Evolutionary conservation across 1,284 basidiomycete species (phyloP), one percentile per base, ranked within the genome.

Genomic region (Moniliophthora roreri): DNA sequence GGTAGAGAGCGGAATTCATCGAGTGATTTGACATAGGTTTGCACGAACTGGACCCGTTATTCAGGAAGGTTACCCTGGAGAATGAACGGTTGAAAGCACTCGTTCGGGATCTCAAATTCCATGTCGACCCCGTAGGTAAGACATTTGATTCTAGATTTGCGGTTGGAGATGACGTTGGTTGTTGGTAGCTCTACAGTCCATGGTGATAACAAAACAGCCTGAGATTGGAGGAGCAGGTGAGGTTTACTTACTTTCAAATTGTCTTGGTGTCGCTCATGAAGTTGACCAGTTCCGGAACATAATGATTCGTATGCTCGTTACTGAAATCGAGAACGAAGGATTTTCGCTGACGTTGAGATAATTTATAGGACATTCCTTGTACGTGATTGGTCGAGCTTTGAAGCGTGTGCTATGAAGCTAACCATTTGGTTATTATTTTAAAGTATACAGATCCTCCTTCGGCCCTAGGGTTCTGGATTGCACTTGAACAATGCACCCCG

Each of bases 381-480:
- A 62, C 56, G 64, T 39, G 13, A 9, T 47, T 48, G 35, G 32
- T 41, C 38, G n/a, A n/a, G n/a, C n/a, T n/a, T n/a, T n/a, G n/a
- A n/a, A n/a, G n/a, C n/a, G n/a, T n/a, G n/a, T n/a, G n/a, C n/a
- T n/a, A n/a, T n/a, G n/a, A n/a, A n/a, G n/a, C n/a, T n/a, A n/a
- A n/a, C n/a, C n/a, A n/a, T n/a, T n/a, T n/a, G n/a, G n/a, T n/a
- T n/a, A n/a, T n/a, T n/a, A n/a, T n/a, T n/a, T n/a, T n/a, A 21
- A 60, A 93, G 93, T 98, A 96, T 69, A 98, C 95, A 3, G 77
- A 91, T 47, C 95, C 96, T 7, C 93, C 93, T 0, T 87, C 84
- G 5, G 95, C 96, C 0, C 78, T 98, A 4, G 96, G 96, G 0
- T 93, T 95, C 66, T 99, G 96, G 96, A 91, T 98, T 54, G 92